phyloP scores from a whole-genome alignment of 139 green algal species.

The Chlorella vulgaris region DNA sequence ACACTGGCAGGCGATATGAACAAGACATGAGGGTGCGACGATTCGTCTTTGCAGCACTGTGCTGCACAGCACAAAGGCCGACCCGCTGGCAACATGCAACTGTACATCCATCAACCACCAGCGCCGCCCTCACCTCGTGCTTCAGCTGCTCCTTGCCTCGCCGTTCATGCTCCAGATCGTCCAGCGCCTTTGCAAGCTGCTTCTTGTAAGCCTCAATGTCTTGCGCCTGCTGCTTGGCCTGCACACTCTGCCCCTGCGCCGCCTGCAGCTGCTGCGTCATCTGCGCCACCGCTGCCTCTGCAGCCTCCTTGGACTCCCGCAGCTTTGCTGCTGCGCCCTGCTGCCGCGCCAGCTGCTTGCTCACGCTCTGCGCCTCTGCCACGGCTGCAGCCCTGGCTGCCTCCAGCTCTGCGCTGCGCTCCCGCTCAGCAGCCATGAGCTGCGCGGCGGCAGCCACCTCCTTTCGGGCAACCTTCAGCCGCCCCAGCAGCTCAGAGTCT shows the following conservation, averaged over 20 bases:
- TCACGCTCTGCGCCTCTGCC: not conserved
- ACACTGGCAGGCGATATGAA: too few relatives aligned
- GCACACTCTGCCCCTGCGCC: not conserved
- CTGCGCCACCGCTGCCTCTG: not conserved
- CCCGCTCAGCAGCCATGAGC: not conserved
- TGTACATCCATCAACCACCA: not conserved
- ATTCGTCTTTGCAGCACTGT: too few relatives aligned
- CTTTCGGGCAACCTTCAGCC: constrained; percentile 1
- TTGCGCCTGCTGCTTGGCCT: not conserved
- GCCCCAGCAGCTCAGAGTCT: not conserved
- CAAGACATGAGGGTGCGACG: too few relatives aligned
- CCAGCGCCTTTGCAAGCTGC: not conserved
- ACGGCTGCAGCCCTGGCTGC: not conserved
- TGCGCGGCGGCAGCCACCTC: not conserved
- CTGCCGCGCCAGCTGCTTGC: not conserved
- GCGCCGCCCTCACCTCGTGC: not conserved
- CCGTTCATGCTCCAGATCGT: not conserved
- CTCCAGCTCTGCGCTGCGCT: not conserved
- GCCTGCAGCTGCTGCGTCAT: not conserved
- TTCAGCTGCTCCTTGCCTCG: not conserved
- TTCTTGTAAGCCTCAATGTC: not conserved
- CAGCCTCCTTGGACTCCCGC: not conserved
- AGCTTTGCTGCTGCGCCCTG: not conserved
- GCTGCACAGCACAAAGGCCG: not conserved
- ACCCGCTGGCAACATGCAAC: not conserved